A percentile compares a stretch with the other conserved stretches of the same genome.
Conservation (phyloP, 345 rosid species). For the Eucalyptus cloeziana region DNA sequence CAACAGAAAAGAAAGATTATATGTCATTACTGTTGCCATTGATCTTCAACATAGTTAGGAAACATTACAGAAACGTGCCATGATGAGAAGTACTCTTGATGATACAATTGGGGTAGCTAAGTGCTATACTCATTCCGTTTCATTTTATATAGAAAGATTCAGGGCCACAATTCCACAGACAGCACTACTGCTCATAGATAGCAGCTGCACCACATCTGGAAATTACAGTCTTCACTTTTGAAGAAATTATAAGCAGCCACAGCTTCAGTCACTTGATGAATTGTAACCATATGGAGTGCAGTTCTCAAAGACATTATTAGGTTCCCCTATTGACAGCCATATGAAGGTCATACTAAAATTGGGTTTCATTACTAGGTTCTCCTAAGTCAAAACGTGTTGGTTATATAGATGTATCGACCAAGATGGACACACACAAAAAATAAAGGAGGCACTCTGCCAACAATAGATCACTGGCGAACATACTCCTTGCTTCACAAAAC, state of each 20-base stretch:
- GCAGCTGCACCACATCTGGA: neutral
- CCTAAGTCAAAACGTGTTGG: neutral
- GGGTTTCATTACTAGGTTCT: neutral
- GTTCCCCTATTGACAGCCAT: neutral
- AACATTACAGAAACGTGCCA: neutral
- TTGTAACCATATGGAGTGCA: neutral
- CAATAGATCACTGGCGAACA: neutral
- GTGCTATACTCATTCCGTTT: neutral
- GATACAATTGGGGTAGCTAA: neutral
- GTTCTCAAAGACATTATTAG: neutral
- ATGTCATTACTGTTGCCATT: neutral
- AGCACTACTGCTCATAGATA: neutral
- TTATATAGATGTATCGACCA: neutral
- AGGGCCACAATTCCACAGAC: neutral
- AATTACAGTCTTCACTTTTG: neutral
- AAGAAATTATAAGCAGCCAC: neutral
- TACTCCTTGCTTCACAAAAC: neutral
- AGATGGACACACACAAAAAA: neutral
- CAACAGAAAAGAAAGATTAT: neutral
- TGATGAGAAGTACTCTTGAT: neutral
- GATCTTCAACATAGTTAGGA: neutral
- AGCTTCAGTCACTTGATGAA: neutral
- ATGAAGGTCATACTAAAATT: neutral
- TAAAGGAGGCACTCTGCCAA: neutral
- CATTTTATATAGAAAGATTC: neutral